A percentile compares a stretch with the other conserved stretches of the same genome.
Evolutionary conservation across 75 land plant genomes (phyloP).

Genomic region (Cunninghamia lanceolata): DNA sequence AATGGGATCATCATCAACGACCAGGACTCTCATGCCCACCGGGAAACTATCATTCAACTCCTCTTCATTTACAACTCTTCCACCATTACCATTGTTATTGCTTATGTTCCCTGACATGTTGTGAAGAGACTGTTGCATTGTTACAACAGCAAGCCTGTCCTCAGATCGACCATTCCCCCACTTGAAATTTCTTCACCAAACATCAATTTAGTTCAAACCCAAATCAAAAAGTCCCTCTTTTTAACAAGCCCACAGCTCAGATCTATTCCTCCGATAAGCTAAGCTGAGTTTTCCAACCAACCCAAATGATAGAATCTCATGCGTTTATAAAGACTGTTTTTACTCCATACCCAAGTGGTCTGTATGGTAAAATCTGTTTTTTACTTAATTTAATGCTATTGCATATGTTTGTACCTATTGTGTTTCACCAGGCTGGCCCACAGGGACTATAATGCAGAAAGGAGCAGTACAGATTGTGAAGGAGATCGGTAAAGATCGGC

Average conservation of each 20-base stretch:
- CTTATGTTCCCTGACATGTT: not conserved
- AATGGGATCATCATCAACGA: constrained; percentile 76
- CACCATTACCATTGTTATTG: not conserved
- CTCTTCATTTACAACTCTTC: constrained; percentile 13
- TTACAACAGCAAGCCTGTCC: not conserved
- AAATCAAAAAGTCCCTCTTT: not conserved
- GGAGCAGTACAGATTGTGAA: constrained; percentile 2
- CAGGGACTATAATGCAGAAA: not conserved
- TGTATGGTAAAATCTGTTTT: not conserved
- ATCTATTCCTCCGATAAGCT: not conserved
- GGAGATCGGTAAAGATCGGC: not conserved
- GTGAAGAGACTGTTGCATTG: constrained; percentile 9
- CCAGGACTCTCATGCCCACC: constrained; percentile 76
- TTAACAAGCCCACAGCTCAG: not conserved
- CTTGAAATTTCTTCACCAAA: not conserved
- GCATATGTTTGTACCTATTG: not conserved
- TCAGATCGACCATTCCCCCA: constrained; percentile 3
- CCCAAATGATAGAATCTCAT: not conserved
- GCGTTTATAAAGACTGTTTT: not conserved
- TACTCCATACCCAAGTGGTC: not conserved
- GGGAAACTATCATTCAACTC: constrained; percentile 50
- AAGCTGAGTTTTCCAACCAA: not conserved
- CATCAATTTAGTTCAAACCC: not conserved
- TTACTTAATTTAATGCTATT: not conserved
- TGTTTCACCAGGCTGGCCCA: not conserved